Evolutionary conservation across 75 land plant genomes (phyloP).

Genomic region (Cunninghamia lanceolata): DNA sequence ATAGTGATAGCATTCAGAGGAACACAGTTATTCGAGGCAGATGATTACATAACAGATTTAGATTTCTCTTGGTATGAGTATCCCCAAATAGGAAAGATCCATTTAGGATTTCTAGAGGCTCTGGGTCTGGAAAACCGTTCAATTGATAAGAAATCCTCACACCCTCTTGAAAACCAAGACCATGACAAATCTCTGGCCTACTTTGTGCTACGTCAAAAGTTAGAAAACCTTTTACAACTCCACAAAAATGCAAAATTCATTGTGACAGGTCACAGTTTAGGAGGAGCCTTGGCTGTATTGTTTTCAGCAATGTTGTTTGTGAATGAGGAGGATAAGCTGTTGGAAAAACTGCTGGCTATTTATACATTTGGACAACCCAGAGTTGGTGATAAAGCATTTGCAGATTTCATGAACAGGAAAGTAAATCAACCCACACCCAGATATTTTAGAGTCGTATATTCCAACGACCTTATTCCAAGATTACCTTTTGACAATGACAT

Average conservation of each 20-base stretch:
- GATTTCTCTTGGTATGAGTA: conserved; percentile 62
- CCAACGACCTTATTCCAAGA: conserved; percentile 53
- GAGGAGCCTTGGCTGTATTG: conserved; percentile 26
- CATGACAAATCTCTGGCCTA: conserved; percentile 20
- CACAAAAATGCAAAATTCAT: conserved; percentile 27
- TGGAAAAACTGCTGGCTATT: conserved; percentile 8
- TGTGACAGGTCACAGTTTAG: conserved; percentile 40
- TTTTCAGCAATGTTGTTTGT: conserved; percentile 15
- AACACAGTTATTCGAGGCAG: conserved; percentile 43
- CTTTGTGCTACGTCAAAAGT: conserved; percentile 10
- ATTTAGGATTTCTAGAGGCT: conserved; percentile 58
- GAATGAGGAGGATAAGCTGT: conserved; percentile 7
- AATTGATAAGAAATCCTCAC: background rate
- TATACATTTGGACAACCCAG: conserved; percentile 35
- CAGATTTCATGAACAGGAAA: conserved; percentile 4
- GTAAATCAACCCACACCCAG: conserved; percentile 9
- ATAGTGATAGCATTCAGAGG: conserved; percentile 54
- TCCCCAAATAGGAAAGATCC: conserved; percentile 38
- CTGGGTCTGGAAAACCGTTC: conserved; percentile 24
- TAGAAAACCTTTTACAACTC: conserved; percentile 10
- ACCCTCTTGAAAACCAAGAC: background rate
- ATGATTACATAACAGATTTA: conserved; percentile 66
- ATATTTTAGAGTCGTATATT: conserved; percentile 52
- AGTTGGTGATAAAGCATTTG: conserved; percentile 31
- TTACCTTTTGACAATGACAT: conserved; percentile 48